A percentile compares a stretch with the other conserved stretches of the same genome.
Conservation (phyloP, 176 grass and related monocot species). For the Ensete glaucum region DNA sequence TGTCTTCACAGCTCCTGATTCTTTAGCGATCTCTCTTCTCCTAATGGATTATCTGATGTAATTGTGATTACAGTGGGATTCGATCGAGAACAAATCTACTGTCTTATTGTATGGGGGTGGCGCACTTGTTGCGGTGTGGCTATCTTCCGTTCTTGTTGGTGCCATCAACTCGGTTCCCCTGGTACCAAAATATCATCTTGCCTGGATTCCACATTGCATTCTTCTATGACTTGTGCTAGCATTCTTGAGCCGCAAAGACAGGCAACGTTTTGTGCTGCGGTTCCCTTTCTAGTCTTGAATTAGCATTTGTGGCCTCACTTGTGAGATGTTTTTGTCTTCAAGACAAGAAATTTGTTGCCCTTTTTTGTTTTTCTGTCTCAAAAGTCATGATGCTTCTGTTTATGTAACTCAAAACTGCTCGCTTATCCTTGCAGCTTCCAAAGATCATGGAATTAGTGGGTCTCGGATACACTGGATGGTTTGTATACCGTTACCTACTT, state of each 20-base stretch:
- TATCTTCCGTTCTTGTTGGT: conserved; percentile 74
- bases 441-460: conserved; percentile 92
- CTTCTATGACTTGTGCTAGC: not conserved
- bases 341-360: too few relatives aligned
- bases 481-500: conserved; percentile 96
- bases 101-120: conserved; percentile 87
- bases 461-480: conserved; percentile 95
- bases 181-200: conserved; percentile 30
- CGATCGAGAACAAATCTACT: conserved; percentile 87
- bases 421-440: conserved; percentile 52
- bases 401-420: not conserved
- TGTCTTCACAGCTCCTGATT: not conserved
- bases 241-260: too few relatives aligned
- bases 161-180: conserved; percentile 89
- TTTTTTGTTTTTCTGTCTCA: too few relatives aligned
- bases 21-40: not conserved
- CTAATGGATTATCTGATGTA: not conserved
- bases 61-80: conserved; percentile 62
- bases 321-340: too few relatives aligned
- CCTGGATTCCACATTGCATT: not conserved
- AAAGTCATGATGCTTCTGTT: not conserved
- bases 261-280: too few relatives aligned
- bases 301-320: too few relatives aligned
- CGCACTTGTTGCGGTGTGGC: conserved; percentile 69
- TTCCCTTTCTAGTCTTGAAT: too few relatives aligned